Conservation (phyloP, 1,139 yeast species). For the Kluyveromyces sp. region DNA sequence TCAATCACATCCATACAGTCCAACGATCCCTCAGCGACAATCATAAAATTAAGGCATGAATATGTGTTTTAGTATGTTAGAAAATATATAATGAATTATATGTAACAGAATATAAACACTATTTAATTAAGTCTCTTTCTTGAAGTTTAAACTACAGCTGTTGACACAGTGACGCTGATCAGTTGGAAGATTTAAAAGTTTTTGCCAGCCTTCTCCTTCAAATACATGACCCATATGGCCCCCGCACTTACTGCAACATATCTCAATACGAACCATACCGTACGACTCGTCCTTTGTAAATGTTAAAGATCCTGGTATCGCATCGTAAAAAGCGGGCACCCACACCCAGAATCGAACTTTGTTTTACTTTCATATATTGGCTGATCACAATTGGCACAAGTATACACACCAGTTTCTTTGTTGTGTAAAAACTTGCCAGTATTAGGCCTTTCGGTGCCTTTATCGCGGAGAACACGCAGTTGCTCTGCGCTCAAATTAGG, state of each 20-base stretch:
- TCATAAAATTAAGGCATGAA: slow-evolving; percentile 12
- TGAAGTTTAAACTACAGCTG: slow-evolving; percentile 69
- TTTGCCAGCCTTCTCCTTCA: slow-evolving; percentile 85
- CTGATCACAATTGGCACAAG: slow-evolving; percentile 76
- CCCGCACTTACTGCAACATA: slow-evolving; percentile 81
- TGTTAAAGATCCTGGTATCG: slow-evolving; percentile 70
- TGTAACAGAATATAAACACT: background rate
- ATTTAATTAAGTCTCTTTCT: slow-evolving; percentile 8
- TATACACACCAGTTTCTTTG: slow-evolving; percentile 54
- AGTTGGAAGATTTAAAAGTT: slow-evolving; percentile 48
- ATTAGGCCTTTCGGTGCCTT: slow-evolving; percentile 78
- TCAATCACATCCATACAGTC: slow-evolving; percentile 3
- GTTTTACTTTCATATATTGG: slow-evolving; percentile 75
- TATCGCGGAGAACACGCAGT: slow-evolving; percentile 66
- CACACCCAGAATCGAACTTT: slow-evolving; percentile 86
- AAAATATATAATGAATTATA: background rate
- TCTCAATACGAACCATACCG: slow-evolving; percentile 83
- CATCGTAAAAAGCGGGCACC: slow-evolving; percentile 95
- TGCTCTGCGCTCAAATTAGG: slow-evolving; percentile 73
- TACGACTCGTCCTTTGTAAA: slow-evolving; percentile 50
- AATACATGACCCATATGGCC: slow-evolving; percentile 95
- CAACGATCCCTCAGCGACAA: slow-evolving; percentile 17
- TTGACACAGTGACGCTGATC: slow-evolving; percentile 94
- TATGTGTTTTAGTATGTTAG: background rate
- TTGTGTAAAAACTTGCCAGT: slow-evolving; percentile 56